A percentile compares a stretch with the other conserved stretches of the same genome.
These are phyloP conservation scores for Calonectria pseudoreteaudii DNA, from an alignment of 2,329 filamentous ascomycete species.

Conservation along the genomic window DNA sequence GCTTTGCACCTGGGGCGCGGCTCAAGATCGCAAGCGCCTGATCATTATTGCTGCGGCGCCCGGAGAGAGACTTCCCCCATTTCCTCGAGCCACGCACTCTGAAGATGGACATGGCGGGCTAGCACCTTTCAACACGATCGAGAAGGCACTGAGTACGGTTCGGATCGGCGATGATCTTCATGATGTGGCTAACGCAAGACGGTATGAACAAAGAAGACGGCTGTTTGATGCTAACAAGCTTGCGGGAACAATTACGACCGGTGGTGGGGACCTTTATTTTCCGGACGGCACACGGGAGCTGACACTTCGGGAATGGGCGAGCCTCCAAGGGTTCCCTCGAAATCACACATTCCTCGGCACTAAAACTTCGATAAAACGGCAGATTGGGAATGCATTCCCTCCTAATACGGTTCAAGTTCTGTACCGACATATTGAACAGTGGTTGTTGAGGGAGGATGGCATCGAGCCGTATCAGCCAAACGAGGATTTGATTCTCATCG, in stretches of 20 bases:
- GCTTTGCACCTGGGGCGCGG: constrained; percentile 62
- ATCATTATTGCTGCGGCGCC: constrained; percentile 72
- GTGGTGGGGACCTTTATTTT: constrained; percentile 73
- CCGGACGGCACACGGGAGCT: constrained; percentile 72
- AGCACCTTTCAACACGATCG: constrained; percentile 58
- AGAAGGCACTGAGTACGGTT: constrained; percentile 54
- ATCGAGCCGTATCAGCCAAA: constrained; percentile 37
- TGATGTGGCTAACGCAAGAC: constrained; percentile 44
- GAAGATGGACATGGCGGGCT: constrained; percentile 49
- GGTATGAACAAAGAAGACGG: constrained; percentile 42
- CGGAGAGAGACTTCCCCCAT: constrained; percentile 75
- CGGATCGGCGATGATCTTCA: constrained; percentile 53
- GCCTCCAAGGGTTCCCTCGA: constrained; percentile 76
- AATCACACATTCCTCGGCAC: constrained; percentile 67
- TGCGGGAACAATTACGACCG: constrained; percentile 72
- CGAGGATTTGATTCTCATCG: constrained; percentile 40
- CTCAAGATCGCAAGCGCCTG: constrained; percentile 63
- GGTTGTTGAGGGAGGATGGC: constrained; percentile 58
- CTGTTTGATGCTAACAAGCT: constrained; percentile 63
- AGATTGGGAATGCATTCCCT: constrained; percentile 86
- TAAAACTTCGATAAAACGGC: constrained; percentile 61
- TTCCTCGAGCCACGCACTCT: constrained; percentile 72
- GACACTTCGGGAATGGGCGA: constrained; percentile 75
- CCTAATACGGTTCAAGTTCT: constrained; percentile 65
- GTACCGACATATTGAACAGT: constrained; percentile 60